These are phyloP conservation scores for Salmacisia buchloeana DNA, from an alignment of 1,284 basidiomycete species.

Conservation along the genomic window DNA sequence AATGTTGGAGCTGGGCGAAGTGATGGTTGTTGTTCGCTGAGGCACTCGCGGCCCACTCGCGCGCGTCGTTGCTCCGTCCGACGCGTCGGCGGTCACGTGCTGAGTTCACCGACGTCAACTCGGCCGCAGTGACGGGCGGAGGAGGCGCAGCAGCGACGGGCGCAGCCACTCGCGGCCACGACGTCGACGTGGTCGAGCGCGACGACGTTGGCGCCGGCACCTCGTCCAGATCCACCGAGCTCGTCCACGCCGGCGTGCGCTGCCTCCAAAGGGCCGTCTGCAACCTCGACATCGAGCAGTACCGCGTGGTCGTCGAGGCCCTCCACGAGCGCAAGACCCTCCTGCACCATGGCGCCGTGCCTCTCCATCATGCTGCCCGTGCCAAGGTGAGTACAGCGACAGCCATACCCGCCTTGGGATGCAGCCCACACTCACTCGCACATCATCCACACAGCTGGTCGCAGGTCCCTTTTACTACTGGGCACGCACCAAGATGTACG, in stretches of 20 bases:
- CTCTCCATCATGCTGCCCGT: constrained; percentile 90
- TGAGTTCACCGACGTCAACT: not conserved
- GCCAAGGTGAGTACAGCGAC: constrained; percentile 62
- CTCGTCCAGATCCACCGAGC: constrained; percentile 93
- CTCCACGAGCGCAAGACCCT: constrained; percentile 88
- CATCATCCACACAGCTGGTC: constrained; percentile 59
- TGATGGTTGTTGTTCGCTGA: constrained; percentile 1
- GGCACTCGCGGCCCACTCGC: no score
- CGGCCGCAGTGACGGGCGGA: constrained; percentile 58
- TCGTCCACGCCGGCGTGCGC: constrained; percentile 93
- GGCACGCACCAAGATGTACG: constrained; percentile 93
- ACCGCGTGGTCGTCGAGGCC: constrained; percentile 91
- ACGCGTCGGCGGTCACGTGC: no score
- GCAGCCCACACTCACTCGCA: no score
- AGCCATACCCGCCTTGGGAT: not conserved
- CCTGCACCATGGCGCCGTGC: constrained; percentile 90
- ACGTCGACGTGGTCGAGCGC: constrained; percentile 85
- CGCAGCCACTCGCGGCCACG: constrained; percentile 82
- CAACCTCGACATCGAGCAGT: constrained; percentile 79
- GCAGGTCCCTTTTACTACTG: constrained; percentile 96
- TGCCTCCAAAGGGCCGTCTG: constrained; percentile 95
- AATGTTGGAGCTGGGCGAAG: no score
- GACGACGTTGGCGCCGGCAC: constrained; percentile 87
- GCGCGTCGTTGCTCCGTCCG: no score
- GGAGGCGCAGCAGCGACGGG: constrained; percentile 89